phyloP scores from a whole-genome alignment of 306 rosid species.

The Cucumis cinereus region DNA sequence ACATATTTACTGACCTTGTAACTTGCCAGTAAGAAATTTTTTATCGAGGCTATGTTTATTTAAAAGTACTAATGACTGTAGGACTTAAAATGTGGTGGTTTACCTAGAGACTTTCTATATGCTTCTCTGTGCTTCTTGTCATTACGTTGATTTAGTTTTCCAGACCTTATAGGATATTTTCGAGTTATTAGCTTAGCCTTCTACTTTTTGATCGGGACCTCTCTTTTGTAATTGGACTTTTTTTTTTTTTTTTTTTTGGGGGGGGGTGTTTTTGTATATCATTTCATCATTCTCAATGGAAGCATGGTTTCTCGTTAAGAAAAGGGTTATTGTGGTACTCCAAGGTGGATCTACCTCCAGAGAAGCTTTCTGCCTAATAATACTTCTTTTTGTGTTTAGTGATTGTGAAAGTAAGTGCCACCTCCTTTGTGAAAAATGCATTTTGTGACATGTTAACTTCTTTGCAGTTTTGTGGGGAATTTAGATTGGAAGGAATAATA shows the following conservation, averaged over 20 bases:
- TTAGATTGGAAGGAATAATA: too few relatives aligned
- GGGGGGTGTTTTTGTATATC: too few relatives aligned
- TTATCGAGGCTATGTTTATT: background rate
- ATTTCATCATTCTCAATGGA: too few relatives aligned
- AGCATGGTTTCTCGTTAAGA: too few relatives aligned
- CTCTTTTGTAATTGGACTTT: too few relatives aligned
- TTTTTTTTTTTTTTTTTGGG: too few relatives aligned
- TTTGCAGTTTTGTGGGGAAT: too few relatives aligned
- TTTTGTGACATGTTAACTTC: background rate
- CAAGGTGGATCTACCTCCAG: background rate
- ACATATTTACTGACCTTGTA: background rate
- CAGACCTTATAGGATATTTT: background rate
- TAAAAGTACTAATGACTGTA: background rate
- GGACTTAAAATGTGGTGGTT: background rate
- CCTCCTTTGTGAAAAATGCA: background rate
- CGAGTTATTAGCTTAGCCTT: too few relatives aligned
- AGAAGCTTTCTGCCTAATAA: background rate
- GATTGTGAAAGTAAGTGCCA: background rate
- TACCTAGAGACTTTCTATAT: background rate
- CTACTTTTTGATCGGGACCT: too few relatives aligned
- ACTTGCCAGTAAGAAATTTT: background rate
- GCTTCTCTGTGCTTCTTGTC: background rate
- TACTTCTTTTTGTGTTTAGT: background rate
- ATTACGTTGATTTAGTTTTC: background rate
- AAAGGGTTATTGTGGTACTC: background rate